Evolutionary conservation across 768 basidiomycete genomes (phyloP).

Genomic region (Hygrophorus pudorinus): DNA sequence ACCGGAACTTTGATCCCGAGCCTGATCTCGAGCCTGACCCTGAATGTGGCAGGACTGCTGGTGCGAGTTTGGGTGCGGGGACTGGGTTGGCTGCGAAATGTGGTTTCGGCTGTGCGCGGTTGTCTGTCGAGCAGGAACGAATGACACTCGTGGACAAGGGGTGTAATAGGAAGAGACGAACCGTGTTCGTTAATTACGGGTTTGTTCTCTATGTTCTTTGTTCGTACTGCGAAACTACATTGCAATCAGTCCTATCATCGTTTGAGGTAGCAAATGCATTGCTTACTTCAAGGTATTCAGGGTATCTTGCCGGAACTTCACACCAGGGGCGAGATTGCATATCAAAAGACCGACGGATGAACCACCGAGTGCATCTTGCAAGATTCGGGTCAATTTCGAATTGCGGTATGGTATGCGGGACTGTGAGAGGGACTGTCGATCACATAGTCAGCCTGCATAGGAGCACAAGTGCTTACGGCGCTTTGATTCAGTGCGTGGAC

Average conservation of each 20-base stretch:
- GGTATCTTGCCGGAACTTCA: slow-evolving; percentile 77
- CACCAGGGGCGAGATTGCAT: slow-evolving; percentile 79
- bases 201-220: slow-evolving; percentile 81
- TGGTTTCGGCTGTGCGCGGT: slow-evolving; percentile 44
- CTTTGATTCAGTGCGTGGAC: slow-evolving; percentile 76
- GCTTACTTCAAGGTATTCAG: slow-evolving; percentile 84
- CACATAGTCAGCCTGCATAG: neutral
- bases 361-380: slow-evolving; percentile 87
- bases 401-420: slow-evolving; percentile 83
- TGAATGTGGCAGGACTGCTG: slow-evolving; percentile 30
- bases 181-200: slow-evolving; percentile 72
- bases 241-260: slow-evolving; percentile 3
- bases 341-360: slow-evolving; percentile 71
- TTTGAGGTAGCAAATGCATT: neutral
- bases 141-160: neutral
- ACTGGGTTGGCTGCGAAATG: slow-evolving; percentile 57
- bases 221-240: slow-evolving; percentile 63
- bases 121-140: slow-evolving; percentile 29
- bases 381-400: slow-evolving; percentile 78
- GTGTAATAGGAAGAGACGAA: slow-evolving; percentile 18
- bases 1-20: too few relatives aligned
- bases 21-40: too few relatives aligned
- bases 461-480: slow-evolving; percentile 38
- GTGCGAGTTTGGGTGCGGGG: slow-evolving; percentile 33
- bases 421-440: slow-evolving; percentile 22